These are phyloP conservation scores for Amaranthus tricolor DNA, from an alignment of 179 eudicot genomes.

Conservation along the genomic window DNA sequence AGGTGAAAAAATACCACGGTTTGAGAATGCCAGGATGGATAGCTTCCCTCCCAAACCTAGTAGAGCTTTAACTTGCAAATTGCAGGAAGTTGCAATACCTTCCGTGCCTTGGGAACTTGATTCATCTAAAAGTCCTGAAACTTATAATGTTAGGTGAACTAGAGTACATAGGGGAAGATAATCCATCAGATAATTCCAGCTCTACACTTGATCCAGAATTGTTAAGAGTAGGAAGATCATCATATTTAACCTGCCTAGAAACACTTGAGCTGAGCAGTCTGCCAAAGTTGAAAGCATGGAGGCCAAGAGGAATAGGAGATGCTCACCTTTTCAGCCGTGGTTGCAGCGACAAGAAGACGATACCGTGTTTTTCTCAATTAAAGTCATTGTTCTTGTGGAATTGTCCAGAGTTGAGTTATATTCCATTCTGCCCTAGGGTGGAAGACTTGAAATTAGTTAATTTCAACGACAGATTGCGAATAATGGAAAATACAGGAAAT, in stretches of 20 bases:
- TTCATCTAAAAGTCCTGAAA: neutral
- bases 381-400: neutral
- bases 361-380: neutral
- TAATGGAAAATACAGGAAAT: neutral
- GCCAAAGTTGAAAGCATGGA: conserved; percentile 20
- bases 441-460: neutral
- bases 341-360: too few relatives aligned
- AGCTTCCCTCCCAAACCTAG: conserved; percentile 19
- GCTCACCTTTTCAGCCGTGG: too few relatives aligned
- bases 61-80: neutral
- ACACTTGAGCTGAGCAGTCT: neutral
- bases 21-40: conserved; percentile 19
- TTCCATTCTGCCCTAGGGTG: conserved; percentile 16
- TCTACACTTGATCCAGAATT: neutral
- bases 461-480: conserved; percentile 1
- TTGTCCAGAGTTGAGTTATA: conserved; percentile 9
- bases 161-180: conserved; percentile 2
- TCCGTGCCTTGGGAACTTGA: neutral
- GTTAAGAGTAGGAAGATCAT: neutral
- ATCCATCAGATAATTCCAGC: neutral
- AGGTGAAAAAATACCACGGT: neutral
- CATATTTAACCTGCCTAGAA: conserved; percentile 15
- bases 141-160: neutral
- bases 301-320: conserved; percentile 1
- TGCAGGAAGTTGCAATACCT: conserved; percentile 3